Evolutionary conservation across 139 green algal species (phyloP), one percentile per base, ranked within the genome.

Genomic region (Coccomyxa sp.): DNA sequence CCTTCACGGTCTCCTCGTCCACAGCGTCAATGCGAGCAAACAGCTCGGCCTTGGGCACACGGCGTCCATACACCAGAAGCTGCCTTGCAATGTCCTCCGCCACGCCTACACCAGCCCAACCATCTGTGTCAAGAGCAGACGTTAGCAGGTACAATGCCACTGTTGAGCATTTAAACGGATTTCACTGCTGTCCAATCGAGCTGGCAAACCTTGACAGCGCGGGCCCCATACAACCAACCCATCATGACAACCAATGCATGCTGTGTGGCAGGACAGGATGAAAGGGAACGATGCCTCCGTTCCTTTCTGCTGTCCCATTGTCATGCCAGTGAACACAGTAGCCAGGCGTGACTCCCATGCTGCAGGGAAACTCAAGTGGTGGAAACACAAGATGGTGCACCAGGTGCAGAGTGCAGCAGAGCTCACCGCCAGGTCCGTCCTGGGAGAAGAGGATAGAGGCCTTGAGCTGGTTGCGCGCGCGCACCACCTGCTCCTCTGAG

Each of bases 11-110:
- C 66, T 93, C 90, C 13, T 90, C 90, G 81, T 96, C 91, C 38
- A 99, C 97, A 38, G 96, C 94, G 81, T 99, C 96, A 83, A 99
- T 99, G 85, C 94, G 92, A 10, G 95, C 94, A 90, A 99, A 98
- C 83, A 99, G 89, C 90, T 99, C 97, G 4, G 95, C 94, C 89
- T 95, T 95, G 79, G 95, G 93, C 27, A 99, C 90, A 79, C 96
- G 91, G 80, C 97, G 94, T 23, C 95, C 96, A 83, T 99, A 99
- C 32, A 96, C 94, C 82, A 99, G 90, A 85, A 99, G 88, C 88
- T 97, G 93, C 58, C 96, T 91, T n/a, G 94, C 95, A 82, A 99
- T 97, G 79, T 98, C 96, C 92, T 99, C 96, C 0, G 95, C 95
- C 17, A 95, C 83, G 63, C 93, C 92, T 95, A 75, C 74, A 67